Evolutionary conservation across 345 rosid species (phyloP).

Genomic region (Mercurialis annua): DNA sequence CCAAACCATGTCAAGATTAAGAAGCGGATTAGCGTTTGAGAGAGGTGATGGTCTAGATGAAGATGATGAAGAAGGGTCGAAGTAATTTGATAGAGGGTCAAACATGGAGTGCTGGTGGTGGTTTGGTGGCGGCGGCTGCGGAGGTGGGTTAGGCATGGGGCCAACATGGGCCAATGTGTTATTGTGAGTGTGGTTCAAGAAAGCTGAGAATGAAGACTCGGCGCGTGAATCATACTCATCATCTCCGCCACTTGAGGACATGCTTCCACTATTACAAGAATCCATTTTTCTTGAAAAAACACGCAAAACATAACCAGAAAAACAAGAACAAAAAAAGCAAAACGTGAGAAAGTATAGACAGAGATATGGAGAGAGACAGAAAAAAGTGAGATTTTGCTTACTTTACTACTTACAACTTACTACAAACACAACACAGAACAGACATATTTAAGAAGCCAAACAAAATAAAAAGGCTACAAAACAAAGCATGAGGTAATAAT

Average conservation of each 20-base stretch:
- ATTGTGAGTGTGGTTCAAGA: constrained; percentile 32
- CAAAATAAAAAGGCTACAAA: constrained; percentile 5
- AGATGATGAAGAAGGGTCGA: constrained; percentile 40
- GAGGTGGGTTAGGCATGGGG: constrained; percentile 33
- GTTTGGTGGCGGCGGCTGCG: constrained; percentile 29
- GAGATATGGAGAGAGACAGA: constrained; percentile 19
- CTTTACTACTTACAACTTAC: constrained; percentile 2
- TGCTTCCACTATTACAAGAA: constrained; percentile 73
- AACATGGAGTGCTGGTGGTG: constrained; percentile 36
- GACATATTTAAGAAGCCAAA: constrained; percentile 27
- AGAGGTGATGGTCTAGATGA: constrained; percentile 27
- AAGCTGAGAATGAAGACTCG: constrained; percentile 45
- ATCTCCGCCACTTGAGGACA: constrained; percentile 76
- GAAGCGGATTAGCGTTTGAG: constrained; percentile 34
- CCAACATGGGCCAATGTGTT: constrained; percentile 21
- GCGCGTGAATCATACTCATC: constrained; percentile 81
- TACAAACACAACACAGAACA: too few relatives aligned
- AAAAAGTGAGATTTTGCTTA: constrained; percentile 11
- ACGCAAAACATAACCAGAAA: neutral
- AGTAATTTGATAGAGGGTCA: constrained; percentile 53
- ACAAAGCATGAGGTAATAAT: constrained; percentile 19
- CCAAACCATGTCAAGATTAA: constrained; percentile 55
- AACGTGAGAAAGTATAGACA: constrained; percentile 14
- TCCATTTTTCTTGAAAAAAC: constrained; percentile 40
- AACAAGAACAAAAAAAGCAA: constrained; percentile 2